A percentile compares a stretch with the other conserved stretches of the same genome.
Evolutionary conservation across 1,284 basidiomycete species (phyloP).

Genomic region (Phylloboletellus chloephorus): DNA sequence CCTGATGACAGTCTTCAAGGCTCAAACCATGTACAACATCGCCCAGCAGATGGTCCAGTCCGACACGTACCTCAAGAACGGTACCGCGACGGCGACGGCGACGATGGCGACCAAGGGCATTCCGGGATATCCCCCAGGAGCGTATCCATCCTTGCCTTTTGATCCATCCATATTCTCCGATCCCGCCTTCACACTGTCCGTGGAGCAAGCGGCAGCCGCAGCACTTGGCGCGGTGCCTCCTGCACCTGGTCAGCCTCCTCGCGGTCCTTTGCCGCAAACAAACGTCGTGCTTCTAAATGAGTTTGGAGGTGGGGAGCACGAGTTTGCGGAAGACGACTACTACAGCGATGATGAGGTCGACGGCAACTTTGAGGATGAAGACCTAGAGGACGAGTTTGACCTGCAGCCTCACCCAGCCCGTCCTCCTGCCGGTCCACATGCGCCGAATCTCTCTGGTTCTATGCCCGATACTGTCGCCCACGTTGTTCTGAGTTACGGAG

Average conservation of each 20-base stretch:
- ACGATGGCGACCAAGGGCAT: slow-evolving; percentile 33
- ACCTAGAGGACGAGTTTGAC: slow-evolving; percentile 33
- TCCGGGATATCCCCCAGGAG: slow-evolving; percentile 32
- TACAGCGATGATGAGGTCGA: slow-evolving; percentile 44
- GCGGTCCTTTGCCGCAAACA: slow-evolving; percentile 32
- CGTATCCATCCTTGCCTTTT: slow-evolving; percentile 38
- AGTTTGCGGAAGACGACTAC: slow-evolving; percentile 42
- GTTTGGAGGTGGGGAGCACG: slow-evolving; percentile 43
- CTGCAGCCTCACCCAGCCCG: slow-evolving; percentile 23
- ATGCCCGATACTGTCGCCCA: slow-evolving; percentile 31
- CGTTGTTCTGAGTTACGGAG: slow-evolving; percentile 40
- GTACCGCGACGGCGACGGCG: slow-evolving; percentile 32
- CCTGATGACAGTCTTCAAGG: slow-evolving; percentile 37
- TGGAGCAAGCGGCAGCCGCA: slow-evolving; percentile 47
- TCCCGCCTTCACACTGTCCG: slow-evolving; percentile 47
- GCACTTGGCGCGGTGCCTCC: slow-evolving; percentile 35
- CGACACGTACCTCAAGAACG: slow-evolving; percentile 38
- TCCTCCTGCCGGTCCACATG: slow-evolving; percentile 14
- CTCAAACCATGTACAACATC: slow-evolving; percentile 60
- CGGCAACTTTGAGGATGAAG: slow-evolving; percentile 41
- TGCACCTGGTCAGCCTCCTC: slow-evolving; percentile 30
- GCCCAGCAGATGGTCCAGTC: slow-evolving; percentile 64
- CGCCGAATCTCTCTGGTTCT: slow-evolving; percentile 12
- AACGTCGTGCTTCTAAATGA: slow-evolving; percentile 42
- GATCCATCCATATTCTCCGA: slow-evolving; percentile 54